These are phyloP conservation scores for Capsella bursapastoris DNA, from an alignment of 345 rosid genomes.

Conservation along the genomic window DNA sequence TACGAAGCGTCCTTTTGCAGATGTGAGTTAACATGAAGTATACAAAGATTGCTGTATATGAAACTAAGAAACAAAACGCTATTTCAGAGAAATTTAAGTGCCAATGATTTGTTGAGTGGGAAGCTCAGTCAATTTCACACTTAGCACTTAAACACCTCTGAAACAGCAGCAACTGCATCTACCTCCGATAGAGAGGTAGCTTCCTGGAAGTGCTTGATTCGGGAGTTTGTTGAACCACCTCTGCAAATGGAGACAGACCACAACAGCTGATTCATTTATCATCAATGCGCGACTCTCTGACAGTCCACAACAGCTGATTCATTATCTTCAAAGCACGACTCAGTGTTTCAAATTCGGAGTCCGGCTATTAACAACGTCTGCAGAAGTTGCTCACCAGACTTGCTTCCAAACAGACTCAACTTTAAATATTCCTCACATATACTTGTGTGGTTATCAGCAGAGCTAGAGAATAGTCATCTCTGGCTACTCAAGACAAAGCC, in stretches of 20 bases:
- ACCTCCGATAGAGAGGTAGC: neutral
- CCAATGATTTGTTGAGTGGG: neutral
- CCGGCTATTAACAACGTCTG: neutral
- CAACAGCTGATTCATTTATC: neutral
- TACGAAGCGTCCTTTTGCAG: neutral
- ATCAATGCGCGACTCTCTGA: neutral
- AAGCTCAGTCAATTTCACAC: neutral
- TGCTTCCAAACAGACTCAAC: neutral
- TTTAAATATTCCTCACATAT: neutral
- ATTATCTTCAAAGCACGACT: neutral
- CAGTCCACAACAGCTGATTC: slow-evolving; percentile 3
- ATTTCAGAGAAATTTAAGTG: neutral
- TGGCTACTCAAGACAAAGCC: neutral
- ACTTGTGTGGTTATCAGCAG: neutral
- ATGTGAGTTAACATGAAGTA: neutral
- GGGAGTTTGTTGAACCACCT: neutral
- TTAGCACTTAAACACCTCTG: neutral
- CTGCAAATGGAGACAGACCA: neutral
- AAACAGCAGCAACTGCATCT: neutral
- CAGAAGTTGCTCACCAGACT: neutral
- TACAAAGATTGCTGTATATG: neutral
- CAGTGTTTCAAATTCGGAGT: neutral
- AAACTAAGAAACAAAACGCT: neutral
- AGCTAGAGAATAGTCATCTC: neutral
- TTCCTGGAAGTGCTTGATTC: slow-evolving; percentile 6